Percentiles rank a stretch among this genome's conserved stretches.
Conservation (phyloP, 2,329 filamentous ascomycete genomes). For the Mycogone perniciosa region DNA sequence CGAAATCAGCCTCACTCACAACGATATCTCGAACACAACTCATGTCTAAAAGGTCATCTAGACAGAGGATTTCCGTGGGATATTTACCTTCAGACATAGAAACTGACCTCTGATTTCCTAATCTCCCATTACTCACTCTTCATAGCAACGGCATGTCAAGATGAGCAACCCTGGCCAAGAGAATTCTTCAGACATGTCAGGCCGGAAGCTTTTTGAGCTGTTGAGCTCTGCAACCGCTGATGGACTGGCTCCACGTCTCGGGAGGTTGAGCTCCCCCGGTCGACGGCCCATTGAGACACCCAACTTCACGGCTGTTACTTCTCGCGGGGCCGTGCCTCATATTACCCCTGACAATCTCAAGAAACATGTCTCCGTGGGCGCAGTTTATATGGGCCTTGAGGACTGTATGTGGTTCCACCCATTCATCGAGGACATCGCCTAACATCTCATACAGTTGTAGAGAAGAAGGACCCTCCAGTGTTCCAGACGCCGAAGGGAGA, state of each 20-base stretch:
- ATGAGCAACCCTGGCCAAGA: conserved; percentile 22
- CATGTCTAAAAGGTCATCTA: no score
- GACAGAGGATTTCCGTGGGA: no score
- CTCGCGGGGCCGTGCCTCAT: conserved; percentile 80
- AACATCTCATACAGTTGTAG: conserved; percentile 40
- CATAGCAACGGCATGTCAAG: conserved; percentile 17
- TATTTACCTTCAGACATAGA: not conserved
- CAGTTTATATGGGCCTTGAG: conserved; percentile 78
- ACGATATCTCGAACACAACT: no score
- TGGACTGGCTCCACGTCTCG: conserved; percentile 54
- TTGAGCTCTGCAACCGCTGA: conserved; percentile 35
- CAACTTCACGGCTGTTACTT: conserved; percentile 72
- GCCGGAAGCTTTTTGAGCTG: conserved; percentile 38
- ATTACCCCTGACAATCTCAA: conserved; percentile 76
- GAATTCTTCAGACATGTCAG: conserved; percentile 18
- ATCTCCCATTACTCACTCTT: not conserved
- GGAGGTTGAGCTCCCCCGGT: conserved; percentile 54
- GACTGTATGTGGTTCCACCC: conserved; percentile 62
- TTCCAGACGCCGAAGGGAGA: conserved; percentile 32
- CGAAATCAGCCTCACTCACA: no score
- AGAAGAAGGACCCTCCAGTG: conserved; percentile 46
- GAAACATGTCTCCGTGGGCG: conserved; percentile 58
- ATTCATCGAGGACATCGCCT: not conserved
- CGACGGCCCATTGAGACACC: conserved; percentile 72
- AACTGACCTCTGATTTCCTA: not conserved